Evolutionary conservation across 768 basidiomycete species (phyloP).

Genomic region (Hygrocybe coccinea): DNA sequence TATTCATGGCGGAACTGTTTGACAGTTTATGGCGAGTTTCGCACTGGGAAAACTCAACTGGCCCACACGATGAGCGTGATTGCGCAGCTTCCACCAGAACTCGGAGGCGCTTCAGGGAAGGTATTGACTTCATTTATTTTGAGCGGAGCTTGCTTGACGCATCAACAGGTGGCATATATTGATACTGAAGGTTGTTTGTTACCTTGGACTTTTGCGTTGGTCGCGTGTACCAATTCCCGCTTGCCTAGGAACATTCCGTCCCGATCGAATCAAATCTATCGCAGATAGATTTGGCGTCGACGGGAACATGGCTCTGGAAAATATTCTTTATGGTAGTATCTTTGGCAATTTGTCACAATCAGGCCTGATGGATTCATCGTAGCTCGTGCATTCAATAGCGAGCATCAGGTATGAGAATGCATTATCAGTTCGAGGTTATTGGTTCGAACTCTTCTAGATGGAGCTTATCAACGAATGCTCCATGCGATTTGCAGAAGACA

Average conservation of each 20-base stretch:
- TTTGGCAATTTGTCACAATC: not conserved
- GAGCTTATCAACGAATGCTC: slow-evolving; percentile 89
- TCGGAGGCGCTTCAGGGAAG: slow-evolving; percentile 90
- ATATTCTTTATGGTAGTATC: slow-evolving; percentile 76
- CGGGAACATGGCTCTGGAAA: slow-evolving; percentile 78
- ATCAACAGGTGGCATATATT: slow-evolving; percentile 75
- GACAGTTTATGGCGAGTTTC: slow-evolving; percentile 90
- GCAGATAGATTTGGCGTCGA: slow-evolving; percentile 95
- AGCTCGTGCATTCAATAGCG: slow-evolving; percentile 90
- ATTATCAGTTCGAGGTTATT: not conserved
- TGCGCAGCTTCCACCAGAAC: slow-evolving; percentile 80
- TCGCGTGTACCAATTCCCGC: slow-evolving; percentile 11
- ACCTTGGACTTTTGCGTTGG: not conserved
- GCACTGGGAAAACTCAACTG: slow-evolving; percentile 93
- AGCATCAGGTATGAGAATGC: slow-evolving; percentile 67
- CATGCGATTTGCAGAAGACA: slow-evolving; percentile 83
- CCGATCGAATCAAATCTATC: slow-evolving; percentile 85
- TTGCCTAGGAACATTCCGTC: slow-evolving; percentile 79
- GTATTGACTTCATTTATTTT: slow-evolving; percentile 30
- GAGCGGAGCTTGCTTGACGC: not conserved
- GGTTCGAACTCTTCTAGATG: slow-evolving; percentile 49
- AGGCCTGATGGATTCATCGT: slow-evolving; percentile 9
- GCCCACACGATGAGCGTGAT: slow-evolving; percentile 94
- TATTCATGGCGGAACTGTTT: not conserved
- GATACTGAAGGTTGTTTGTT: slow-evolving; percentile 70